Evolutionary conservation across 306 rosid species (phyloP).

Genomic region (Sechiopsis laciniata): DNA sequence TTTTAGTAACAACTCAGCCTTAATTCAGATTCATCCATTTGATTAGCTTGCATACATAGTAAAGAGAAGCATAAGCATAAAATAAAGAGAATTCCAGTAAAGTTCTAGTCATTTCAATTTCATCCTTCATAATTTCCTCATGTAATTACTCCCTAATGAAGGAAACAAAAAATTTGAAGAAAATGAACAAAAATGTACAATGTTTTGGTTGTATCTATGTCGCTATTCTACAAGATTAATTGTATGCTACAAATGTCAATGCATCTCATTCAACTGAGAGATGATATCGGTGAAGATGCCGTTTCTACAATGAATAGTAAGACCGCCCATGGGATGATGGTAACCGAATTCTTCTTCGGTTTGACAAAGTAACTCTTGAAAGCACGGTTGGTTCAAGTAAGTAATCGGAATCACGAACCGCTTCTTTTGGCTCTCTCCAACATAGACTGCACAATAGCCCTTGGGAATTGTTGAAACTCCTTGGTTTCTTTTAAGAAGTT

Average conservation of each 20-base stretch:
- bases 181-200: slow-evolving; percentile 9
- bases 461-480: slow-evolving; percentile 15
- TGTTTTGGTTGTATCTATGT: neutral
- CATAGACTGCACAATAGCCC: slow-evolving; percentile 20
- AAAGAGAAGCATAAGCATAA: neutral
- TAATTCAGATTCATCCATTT: neutral
- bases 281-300: slow-evolving; percentile 29
- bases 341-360: slow-evolving; percentile 37
- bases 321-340: slow-evolving; percentile 35
- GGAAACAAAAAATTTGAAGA: neutral
- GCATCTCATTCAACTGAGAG: slow-evolving; percentile 19
- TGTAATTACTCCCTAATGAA: neutral
- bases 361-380: slow-evolving; percentile 32
- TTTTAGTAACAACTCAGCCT: neutral
- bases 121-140: neutral
- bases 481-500: slow-evolving; percentile 3
- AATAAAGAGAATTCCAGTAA: neutral
- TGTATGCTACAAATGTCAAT: neutral
- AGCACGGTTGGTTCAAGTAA: slow-evolving; percentile 20
- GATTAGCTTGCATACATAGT: neutral
- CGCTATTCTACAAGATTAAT: neutral
- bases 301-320: slow-evolving; percentile 35
- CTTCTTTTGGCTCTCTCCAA: slow-evolving; percentile 7
- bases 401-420: neutral
- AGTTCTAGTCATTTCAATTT: neutral